Evolutionary conservation across 2,329 filamentous ascomycete genomes (phyloP).

Genomic region (Botrytis galanthina): DNA sequence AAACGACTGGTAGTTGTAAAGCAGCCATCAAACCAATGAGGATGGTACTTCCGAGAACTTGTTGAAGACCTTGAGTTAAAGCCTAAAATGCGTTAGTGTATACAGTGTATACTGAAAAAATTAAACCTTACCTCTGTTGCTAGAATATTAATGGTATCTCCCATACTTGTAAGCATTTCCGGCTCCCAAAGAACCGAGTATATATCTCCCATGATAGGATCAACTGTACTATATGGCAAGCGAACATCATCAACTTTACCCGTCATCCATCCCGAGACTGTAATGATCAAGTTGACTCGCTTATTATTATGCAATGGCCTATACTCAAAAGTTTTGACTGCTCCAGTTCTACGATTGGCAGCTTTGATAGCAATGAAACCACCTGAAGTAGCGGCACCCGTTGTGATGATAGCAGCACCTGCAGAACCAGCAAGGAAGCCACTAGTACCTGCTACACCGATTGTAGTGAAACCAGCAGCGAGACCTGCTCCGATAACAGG

Average conservation of each 20-base stretch:
- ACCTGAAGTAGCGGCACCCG: conserved; percentile 80
- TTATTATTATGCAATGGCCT: conserved; percentile 97
- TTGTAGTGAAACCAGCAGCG: conserved; percentile 91
- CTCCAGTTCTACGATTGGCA: conserved; percentile 81
- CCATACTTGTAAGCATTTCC: conserved; percentile 96
- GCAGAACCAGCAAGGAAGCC: conserved; percentile 89
- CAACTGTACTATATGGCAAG: conserved; percentile 91
- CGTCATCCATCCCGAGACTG: conserved; percentile 96
- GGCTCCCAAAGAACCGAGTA: conserved; percentile 98
- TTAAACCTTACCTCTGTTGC: conserved; percentile 76
- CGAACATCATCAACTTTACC: conserved; percentile 96
- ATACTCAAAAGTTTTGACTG: conserved; percentile 96
- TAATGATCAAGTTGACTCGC: conserved; percentile 90
- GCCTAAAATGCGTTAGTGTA: conserved; percentile 55
- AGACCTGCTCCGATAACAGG: conserved; percentile 92
- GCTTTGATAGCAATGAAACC: conserved; percentile 82
- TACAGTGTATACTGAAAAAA: not conserved
- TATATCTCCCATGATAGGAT: conserved; percentile 96
- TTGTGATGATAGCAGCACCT: conserved; percentile 91
- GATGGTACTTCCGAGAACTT: conserved; percentile 88
- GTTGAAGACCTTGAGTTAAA: conserved; percentile 92
- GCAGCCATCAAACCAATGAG: conserved; percentile 88
- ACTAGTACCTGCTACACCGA: conserved; percentile 85
- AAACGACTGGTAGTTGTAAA: conserved; percentile 83
- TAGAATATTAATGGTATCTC: conserved; percentile 96